Percentiles rank a stretch among this genome's conserved stretches.
Evolutionary conservation across 495 filamentous ascomycete genomes (phyloP).

Genomic region (Aspergillus sclerotioniger): DNA sequence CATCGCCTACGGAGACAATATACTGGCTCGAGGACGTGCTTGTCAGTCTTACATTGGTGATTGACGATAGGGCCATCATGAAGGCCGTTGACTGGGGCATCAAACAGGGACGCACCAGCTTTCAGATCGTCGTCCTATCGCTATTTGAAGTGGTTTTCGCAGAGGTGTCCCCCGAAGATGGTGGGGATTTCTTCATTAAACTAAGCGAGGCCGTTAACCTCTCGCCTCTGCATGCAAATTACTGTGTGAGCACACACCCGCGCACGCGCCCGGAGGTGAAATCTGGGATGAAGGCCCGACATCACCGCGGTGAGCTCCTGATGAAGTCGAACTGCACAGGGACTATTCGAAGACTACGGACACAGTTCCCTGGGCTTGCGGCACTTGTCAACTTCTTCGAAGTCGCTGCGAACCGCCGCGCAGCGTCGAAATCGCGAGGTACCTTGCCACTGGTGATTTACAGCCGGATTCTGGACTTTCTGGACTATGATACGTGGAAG

Average conservation of each 20-base stretch:
- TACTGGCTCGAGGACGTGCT: constrained; percentile 8
- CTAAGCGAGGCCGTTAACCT: not conserved
- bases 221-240: constrained; percentile 4
- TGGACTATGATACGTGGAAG: constrained; percentile 9
- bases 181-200: not conserved
- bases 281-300: not conserved
- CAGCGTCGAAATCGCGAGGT: not conserved
- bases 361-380: constrained; percentile 5
- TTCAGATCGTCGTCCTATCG: constrained; percentile 8
- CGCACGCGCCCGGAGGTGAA: constrained; percentile 3
- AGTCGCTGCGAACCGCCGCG: constrained; percentile 1
- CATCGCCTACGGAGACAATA: constrained; percentile 6
- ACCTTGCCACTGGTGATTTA: not conserved
- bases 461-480: constrained; percentile 8
- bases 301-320: constrained; percentile 1
- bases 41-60: constrained; percentile 6
- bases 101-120: not conserved
- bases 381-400: constrained; percentile 9
- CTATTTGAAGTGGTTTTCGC: constrained; percentile 5
- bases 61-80: constrained; percentile 3
- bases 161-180: not conserved
- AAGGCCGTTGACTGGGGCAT: constrained; percentile 6
- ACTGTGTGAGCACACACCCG: constrained; percentile 9
- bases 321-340: constrained; percentile 9
- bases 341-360: not conserved